phyloP scores from a whole-genome alignment of 305 asterid genomes.

The Fraxinus nigra region DNA sequence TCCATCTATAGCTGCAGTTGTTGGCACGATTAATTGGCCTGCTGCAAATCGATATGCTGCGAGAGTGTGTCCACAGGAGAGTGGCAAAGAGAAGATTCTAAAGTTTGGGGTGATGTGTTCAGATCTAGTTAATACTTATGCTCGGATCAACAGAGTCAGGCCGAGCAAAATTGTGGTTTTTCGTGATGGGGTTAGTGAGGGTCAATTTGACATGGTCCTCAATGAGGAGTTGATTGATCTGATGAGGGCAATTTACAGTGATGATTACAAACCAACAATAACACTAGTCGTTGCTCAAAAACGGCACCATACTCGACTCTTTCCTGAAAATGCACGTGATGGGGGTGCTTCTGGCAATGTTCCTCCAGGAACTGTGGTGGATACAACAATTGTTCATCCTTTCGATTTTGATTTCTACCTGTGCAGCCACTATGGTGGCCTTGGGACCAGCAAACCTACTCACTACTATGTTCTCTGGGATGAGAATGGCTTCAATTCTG shows the following conservation, averaged over 20 bases:
- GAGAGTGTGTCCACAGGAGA: slow-evolving; percentile 55
- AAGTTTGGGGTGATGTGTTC: slow-evolving; percentile 51
- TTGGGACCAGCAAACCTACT: slow-evolving; percentile 76
- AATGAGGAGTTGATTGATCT: slow-evolving; percentile 45
- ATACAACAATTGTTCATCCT: slow-evolving; percentile 51
- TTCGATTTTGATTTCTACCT: slow-evolving; percentile 60
- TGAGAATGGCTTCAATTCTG: slow-evolving; percentile 51
- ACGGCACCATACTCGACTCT: slow-evolving; percentile 63
- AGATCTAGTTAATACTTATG: slow-evolving; percentile 42
- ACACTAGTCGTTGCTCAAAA: slow-evolving; percentile 72
- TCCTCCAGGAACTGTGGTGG: slow-evolving; percentile 84
- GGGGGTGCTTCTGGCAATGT: slow-evolving; percentile 40
- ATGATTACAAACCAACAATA: slow-evolving; percentile 41
- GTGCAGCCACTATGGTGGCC: slow-evolving; percentile 64
- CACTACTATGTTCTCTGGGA: slow-evolving; percentile 65
- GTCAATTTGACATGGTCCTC: slow-evolving; percentile 68
- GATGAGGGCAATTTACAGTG: slow-evolving; percentile 23
- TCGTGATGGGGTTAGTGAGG: slow-evolving; percentile 78
- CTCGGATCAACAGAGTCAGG: slow-evolving; percentile 25
- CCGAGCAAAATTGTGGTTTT: slow-evolving; percentile 56
- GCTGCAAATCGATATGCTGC: slow-evolving; percentile 68
- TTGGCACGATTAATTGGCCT: slow-evolving; percentile 68
- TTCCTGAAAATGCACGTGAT: slow-evolving; percentile 26
- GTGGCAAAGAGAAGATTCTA: slow-evolving; percentile 45
- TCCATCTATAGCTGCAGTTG: slow-evolving; percentile 80